Conservation (phyloP, 2,329 filamentous ascomycete species). For the Blumeria hordei region DNA sequence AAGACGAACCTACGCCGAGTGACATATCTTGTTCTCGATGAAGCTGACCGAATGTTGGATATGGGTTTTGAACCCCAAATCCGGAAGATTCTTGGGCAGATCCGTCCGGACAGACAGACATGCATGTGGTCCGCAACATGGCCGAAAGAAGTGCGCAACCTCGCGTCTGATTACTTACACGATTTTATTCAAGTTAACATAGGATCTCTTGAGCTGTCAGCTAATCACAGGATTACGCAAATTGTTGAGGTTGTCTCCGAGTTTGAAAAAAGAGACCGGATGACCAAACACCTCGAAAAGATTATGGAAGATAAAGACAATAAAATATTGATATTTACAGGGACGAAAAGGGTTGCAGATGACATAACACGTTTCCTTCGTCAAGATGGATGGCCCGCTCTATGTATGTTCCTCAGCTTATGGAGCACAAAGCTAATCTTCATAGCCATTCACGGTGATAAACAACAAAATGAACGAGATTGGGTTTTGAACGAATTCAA, state of each 20-base stretch:
- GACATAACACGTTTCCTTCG: conserved; percentile 94
- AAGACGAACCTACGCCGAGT: conserved; percentile 96
- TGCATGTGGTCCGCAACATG: conserved; percentile 99
- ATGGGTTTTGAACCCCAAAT: conserved; percentile 99
- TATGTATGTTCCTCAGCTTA: conserved; percentile 43
- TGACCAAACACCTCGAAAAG: conserved; percentile 94
- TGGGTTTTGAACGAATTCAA: conserved; percentile 99
- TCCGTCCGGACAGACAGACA: conserved; percentile 92
- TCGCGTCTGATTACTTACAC: conserved; percentile 73
- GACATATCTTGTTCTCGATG: conserved; percentile 93
- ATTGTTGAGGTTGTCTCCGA: conserved; percentile 90
- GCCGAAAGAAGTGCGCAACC: conserved; percentile 91
- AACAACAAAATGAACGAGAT: conserved; percentile 98
- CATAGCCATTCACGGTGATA: conserved; percentile 82
- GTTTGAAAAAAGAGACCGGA: conserved; percentile 90
- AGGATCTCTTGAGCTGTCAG: conserved; percentile 81
- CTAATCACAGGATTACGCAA: conserved; percentile 95
- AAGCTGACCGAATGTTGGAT: conserved; percentile 98
- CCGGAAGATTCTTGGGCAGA: conserved; percentile 93
- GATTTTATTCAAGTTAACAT: conserved; percentile 99
- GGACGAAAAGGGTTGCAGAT: conserved; percentile 85
- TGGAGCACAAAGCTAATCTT: conserved; percentile 21
- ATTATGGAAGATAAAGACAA: conserved; percentile 92
- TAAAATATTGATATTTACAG: conserved; percentile 89
- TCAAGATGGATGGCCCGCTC: conserved; percentile 91